phyloP scores from a whole-genome alignment of 2,329 filamentous ascomycete species.

The Aspergillus ochraceus region DNA sequence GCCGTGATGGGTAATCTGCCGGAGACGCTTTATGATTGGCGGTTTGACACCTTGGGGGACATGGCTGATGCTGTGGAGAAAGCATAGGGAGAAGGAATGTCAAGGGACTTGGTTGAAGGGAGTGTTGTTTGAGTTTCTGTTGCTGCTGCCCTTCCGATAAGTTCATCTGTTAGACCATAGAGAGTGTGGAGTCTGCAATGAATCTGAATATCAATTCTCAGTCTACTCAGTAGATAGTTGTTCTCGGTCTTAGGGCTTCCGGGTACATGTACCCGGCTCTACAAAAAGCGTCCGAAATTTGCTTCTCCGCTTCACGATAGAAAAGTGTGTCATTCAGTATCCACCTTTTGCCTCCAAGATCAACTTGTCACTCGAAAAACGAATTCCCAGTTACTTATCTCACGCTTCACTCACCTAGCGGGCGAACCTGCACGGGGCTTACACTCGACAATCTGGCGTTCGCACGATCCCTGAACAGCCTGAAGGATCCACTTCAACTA shows the following conservation, averaged over 20 bases:
- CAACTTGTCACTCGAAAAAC: neutral
- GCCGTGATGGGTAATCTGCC: constrained; percentile 41
- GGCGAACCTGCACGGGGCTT: neutral
- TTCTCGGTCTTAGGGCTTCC: neutral
- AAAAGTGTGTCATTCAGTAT: neutral
- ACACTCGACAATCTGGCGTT: neutral
- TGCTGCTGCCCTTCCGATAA: neutral
- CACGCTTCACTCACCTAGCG: neutral
- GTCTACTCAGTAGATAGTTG: neutral
- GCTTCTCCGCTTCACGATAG: neutral
- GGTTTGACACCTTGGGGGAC: constrained; percentile 59
- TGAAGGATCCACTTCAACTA: neutral
- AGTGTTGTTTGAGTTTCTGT: neutral
- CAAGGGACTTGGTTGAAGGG: neutral
- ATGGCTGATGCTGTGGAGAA: constrained; percentile 54
- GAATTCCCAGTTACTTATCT: neutral
- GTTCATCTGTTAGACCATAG: neutral
- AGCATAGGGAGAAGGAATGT: neutral
- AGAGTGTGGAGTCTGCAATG: neutral
- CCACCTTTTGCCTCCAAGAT: neutral
- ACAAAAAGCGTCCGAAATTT: neutral
- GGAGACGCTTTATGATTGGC: constrained; percentile 53
- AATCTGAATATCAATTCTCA: too few species aligned
- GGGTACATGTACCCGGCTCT: constrained; percentile 6
- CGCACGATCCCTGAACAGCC: neutral